These are phyloP conservation scores for Cytospora mali DNA, from an alignment of 2,329 filamentous ascomycete genomes.

Conservation along the genomic window DNA sequence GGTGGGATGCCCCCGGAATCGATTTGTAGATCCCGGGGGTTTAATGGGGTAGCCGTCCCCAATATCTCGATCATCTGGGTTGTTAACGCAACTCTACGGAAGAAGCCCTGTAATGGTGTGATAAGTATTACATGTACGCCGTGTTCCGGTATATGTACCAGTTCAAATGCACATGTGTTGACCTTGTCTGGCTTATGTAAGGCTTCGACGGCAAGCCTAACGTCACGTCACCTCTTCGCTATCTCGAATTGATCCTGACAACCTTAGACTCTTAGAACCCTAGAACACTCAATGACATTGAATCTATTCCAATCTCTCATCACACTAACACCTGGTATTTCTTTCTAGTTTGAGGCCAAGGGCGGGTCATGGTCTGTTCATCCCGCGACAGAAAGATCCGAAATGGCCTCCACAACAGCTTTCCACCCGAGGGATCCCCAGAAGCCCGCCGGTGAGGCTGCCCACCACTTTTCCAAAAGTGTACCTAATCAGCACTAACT, in stretches of 20 bases:
- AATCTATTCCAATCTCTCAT: not conserved
- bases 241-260: not conserved
- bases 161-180: no score
- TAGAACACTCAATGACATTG: no score
- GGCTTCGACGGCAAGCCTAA: not conserved
- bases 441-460: conserved; percentile 25
- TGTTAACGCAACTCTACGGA: no score
- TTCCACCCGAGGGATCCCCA: conserved; percentile 18
- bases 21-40: no score
- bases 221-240: not conserved
- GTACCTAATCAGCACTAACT: not conserved
- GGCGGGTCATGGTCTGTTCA: conserved; percentile 18
- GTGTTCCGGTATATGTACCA: no score
- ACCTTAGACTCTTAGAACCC: no score
- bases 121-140: no score
- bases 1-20: no score
- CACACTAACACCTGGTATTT: not conserved
- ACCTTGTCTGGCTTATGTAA: not conserved
- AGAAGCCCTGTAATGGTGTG: no score
- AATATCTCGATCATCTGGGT: no score
- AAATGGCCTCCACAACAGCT: conserved; percentile 22
- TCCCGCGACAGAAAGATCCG: conserved; percentile 18
- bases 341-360: not conserved
- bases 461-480: not conserved
- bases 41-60: no score